Evolutionary conservation across 192 early-diverging fungal genomes (phyloP).

Genomic region (Backusella luteola): DNA sequence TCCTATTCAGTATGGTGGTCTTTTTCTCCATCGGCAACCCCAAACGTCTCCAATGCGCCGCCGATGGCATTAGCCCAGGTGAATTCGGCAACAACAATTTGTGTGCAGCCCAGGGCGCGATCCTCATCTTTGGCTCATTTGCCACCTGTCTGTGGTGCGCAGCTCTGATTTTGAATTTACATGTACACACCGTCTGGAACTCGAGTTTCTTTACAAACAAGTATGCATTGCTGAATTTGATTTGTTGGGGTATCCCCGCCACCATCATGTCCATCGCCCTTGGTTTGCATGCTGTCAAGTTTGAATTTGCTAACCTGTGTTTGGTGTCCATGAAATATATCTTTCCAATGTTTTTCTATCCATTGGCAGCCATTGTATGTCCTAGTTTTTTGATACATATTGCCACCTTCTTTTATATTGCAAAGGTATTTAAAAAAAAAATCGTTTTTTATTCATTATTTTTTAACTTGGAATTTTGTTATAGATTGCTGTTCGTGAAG

Average conservation of each 20-base stretch:
- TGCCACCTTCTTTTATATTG: conserved; percentile 52
- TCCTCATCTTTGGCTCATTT: conserved; percentile 47
- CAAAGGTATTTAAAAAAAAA: conserved; percentile 20
- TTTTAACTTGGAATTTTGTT: background rate
- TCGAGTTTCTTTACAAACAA: conserved; percentile 44
- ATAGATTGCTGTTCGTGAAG: conserved; percentile 33
- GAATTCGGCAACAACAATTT: conserved; percentile 46
- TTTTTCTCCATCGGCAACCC: conserved; percentile 48
- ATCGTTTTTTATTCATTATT: background rate
- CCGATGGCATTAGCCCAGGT: conserved; percentile 27
- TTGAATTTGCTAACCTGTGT: conserved; percentile 51
- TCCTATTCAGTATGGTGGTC: conserved; percentile 46
- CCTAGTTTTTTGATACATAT: conserved; percentile 52
- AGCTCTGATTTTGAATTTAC: conserved; percentile 48
- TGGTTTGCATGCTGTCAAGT: conserved; percentile 40
- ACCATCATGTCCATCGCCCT: conserved; percentile 40
- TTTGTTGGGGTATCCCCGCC: conserved; percentile 53
- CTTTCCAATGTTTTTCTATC: conserved; percentile 50
- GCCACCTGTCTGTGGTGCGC: conserved; percentile 41
- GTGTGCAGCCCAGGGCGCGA: conserved; percentile 51
- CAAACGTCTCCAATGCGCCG: conserved; percentile 42
- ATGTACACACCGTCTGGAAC: conserved; percentile 61
- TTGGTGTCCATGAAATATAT: conserved; percentile 41
- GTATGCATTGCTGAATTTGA: conserved; percentile 38
- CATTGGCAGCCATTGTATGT: conserved; percentile 47